Evolutionary conservation across 192 early-diverging fungal species (phyloP), one percentile per base, ranked within the genome.

Genomic region (Entomortierella chlamydospora): DNA sequence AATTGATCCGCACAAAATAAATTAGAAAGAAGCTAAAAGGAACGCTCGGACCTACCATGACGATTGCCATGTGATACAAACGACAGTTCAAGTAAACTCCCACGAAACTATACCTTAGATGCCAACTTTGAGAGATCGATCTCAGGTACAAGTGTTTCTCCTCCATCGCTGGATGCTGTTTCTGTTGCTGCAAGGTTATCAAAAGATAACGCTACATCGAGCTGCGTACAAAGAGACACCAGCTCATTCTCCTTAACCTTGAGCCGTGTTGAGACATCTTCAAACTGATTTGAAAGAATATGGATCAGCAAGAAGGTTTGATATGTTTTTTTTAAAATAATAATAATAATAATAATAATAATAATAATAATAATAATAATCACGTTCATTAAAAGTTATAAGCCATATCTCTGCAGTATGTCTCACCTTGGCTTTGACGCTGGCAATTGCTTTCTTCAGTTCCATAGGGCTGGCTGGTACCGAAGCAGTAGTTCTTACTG

Each of bases 141-240:
- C 15, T 74, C 72, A n/a, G 64, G 72, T 8, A 74, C 64, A 47
- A 74, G 34, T 11, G 72, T 74, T 58, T 74, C 72, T 39, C 64
- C 72, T 22, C 64, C 72, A 60, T 74, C 72, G 43, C 72, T 74
- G 28, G 64, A 67, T 8, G 50, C 58, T 11, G 57, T 65, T 28
- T 73, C 71, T 17, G 39, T 39, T 26, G 31, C 37, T 18, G 55
- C 25, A 28, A 30, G 18, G n/a, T 55, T 59, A 10, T 57, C 56
- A 9, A 49, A 42, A 23, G 31, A 45, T 13, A 30, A 42, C 12
- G 17, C 29, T 6, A 22, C 50, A 52, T 71, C 69, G 17, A 61
- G 30, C 51, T 71, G 72, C 18, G 23, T 22, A 45, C 72, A 50
- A n/a, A 67, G 49, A 2, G n/a, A 33, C 7, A 22, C 52, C 49